A percentile compares a stretch with the other conserved stretches of the same genome.
Conservation (phyloP, 2,329 filamentous ascomycete genomes). For the Bimuria novae-zelandiae region DNA sequence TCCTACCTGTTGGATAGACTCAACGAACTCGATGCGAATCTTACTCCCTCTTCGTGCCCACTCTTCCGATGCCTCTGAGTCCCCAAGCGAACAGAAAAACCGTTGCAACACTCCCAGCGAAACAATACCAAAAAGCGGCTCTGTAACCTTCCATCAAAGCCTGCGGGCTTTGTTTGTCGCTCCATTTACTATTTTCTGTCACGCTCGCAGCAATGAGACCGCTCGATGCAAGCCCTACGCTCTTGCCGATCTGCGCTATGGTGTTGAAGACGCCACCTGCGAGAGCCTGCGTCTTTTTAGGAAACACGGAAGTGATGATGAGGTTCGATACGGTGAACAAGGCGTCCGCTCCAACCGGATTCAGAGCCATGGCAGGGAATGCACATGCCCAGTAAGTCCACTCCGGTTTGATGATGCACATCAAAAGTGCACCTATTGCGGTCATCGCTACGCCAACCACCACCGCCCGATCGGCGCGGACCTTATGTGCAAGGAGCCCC, state of each 20-base stretch:
- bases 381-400: constrained; percentile 56
- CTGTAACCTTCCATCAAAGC: constrained; percentile 49
- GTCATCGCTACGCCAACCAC: constrained; percentile 35
- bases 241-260: constrained; percentile 49
- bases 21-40: background rate
- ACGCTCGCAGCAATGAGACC: constrained; percentile 45
- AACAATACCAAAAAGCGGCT: constrained; percentile 51
- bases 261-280: constrained; percentile 55
- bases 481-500: constrained; percentile 52
- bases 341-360: constrained; percentile 50
- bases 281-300: constrained; percentile 48
- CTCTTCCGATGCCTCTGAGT: constrained; percentile 50
- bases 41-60: constrained; percentile 50
- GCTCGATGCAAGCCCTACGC: constrained; percentile 45
- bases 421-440: constrained; percentile 48
- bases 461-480: constrained; percentile 51
- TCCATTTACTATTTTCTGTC: constrained; percentile 24
- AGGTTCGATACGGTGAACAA: constrained; percentile 52
- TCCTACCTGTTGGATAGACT: background rate
- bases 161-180: constrained; percentile 36
- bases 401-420: constrained; percentile 51
- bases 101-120: constrained; percentile 41
- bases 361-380: constrained; percentile 51
- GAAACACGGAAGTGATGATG: constrained; percentile 50
- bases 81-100: constrained; percentile 45